Evolutionary conservation across 2,329 filamentous ascomycete genomes (phyloP).

Genomic region (Venturia aucupariae): DNA sequence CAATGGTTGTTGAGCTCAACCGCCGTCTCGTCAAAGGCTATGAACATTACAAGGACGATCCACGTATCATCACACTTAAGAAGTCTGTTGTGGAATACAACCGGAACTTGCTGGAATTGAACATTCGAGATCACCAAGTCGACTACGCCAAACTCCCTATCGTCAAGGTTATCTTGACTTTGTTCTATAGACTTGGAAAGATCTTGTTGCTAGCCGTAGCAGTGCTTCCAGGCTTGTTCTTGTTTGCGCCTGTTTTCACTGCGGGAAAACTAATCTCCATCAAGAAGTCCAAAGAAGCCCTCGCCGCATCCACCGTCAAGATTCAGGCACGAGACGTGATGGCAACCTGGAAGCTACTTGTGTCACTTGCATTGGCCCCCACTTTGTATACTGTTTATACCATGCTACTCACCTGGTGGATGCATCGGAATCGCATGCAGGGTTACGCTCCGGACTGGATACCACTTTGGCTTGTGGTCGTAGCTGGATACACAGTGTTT

Average conservation of each 20-base stretch:
- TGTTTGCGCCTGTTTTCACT: constrained; percentile 85
- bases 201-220: constrained; percentile 66
- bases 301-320: constrained; percentile 81
- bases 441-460: constrained; percentile 74
- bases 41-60: constrained; percentile 83
- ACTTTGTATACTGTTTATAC: constrained; percentile 77
- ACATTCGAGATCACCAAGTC: constrained; percentile 88
- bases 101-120: constrained; percentile 71
- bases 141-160: constrained; percentile 81
- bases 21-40: constrained; percentile 85
- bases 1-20: constrained; percentile 90
- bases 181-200: constrained; percentile 74
- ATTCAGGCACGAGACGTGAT: constrained; percentile 82
- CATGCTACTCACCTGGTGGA: constrained; percentile 62
- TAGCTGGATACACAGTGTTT: constrained; percentile 71
- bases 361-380: constrained; percentile 76
- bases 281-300: constrained; percentile 71
- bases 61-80: constrained; percentile 67
- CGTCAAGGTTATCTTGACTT: constrained; percentile 61
- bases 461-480: constrained; percentile 66
- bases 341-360: constrained; percentile 87
- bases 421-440: constrained; percentile 70
- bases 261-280: constrained; percentile 74
- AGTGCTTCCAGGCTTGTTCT: constrained; percentile 73
- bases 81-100: constrained; percentile 78